Evolutionary conservation across 352 stramenopile genomes (phyloP), one percentile per base, ranked within the genome.

Genomic region (Blastocystis sp.): DNA sequence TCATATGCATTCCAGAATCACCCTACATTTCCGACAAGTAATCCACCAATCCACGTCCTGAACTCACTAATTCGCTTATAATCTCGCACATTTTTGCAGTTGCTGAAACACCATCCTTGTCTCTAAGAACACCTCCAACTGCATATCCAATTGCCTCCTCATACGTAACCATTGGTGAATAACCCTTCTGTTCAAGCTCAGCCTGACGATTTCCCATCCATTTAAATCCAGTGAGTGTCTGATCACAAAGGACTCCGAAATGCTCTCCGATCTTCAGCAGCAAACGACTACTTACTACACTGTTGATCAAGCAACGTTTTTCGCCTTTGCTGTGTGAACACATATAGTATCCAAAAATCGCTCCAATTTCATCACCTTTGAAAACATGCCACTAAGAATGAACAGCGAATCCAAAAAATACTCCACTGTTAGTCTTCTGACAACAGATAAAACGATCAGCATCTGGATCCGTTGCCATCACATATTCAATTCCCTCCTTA

Each of bases 61-160:
- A 80, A 84, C 57, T 60, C 17, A 40, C n/a, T 33, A 94, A 81
- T 64, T 92, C 80, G 17, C 57, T 68, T 2, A 94, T 93, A 92
- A 97, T 96, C 90, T 98, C 94, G 5, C 92, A 92, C 76, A 97
- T 96, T 56, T 97, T 94, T 2, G 94, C 93, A 15, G 93, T 94
- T 22, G 96, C 96, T 48, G 92, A 95, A 15, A 99, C 94, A 7
- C 97, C 97, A 91, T 99, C 97, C 93, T 99, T 99, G 91, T 99
- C 97, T 89, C 96, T 96, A 35, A 98, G 94, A 1, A 98, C 91
- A 89, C 98, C 95, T 33, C 96, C 96, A 19, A 98, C 94, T 69
- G 95, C 98, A 90, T 98, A 99, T 27, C 97, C 97, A 82, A 99
- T 98, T 19, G 96, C 96, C 91, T 99, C 97, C 93, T 99, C 97